These are phyloP conservation scores for Sarocladium kiliense DNA, from an alignment of 2,329 filamentous ascomycete genomes.

Conservation along the genomic window DNA sequence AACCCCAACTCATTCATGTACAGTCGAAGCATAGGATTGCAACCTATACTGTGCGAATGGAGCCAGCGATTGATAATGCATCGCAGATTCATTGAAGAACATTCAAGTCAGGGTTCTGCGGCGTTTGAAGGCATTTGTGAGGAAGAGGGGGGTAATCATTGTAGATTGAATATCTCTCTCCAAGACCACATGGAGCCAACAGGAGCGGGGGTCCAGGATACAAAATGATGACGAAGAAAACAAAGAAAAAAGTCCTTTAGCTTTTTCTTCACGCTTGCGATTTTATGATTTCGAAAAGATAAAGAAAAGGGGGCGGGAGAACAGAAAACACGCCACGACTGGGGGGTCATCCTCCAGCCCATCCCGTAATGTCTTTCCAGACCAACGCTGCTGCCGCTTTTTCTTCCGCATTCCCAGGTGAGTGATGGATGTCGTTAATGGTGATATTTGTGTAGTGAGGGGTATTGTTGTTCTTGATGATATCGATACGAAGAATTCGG, in stretches of 20 bases:
- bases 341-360: not conserved
- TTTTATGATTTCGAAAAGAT: conserved; percentile 2
- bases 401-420: not conserved
- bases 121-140: no score
- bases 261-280: conserved; percentile 8
- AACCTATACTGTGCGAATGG: no score
- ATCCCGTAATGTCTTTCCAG: not conserved
- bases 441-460: not conserved
- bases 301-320: not conserved
- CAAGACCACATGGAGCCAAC: not conserved
- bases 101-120: no score
- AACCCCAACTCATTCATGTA: no score
- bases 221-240: not conserved
- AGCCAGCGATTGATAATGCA: no score
- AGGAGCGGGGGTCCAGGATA: not conserved
- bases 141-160: not conserved
- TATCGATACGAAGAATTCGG: not conserved
- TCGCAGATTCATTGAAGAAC: no score
- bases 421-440: not conserved
- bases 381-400: not conserved
- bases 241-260: not conserved
- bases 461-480: not conserved
- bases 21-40: no score
- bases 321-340: not conserved
- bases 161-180: not conserved